A percentile compares a stretch with the other conserved stretches of the same genome.
phyloP scores from a whole-genome alignment of 2,329 filamentous ascomycete species.

The Anisogramma anomala region DNA sequence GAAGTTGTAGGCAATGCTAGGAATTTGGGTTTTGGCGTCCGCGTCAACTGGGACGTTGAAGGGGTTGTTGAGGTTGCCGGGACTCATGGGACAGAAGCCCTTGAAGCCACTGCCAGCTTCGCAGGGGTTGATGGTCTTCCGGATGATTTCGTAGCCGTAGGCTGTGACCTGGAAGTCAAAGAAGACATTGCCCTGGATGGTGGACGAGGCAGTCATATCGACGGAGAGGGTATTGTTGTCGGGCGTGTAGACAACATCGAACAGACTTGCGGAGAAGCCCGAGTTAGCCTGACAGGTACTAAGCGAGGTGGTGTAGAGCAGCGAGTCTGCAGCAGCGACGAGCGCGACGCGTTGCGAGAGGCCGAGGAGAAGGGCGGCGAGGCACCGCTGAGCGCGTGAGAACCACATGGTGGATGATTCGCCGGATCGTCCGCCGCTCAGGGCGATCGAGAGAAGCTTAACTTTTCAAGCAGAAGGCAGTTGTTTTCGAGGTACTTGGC shows the following conservation, averaged over 20 bases:
- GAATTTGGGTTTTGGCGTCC: constrained; percentile 50
- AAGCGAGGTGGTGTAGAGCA: constrained; percentile 44
- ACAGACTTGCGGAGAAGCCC: constrained; percentile 66
- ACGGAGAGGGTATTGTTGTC: constrained; percentile 52
- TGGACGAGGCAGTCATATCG: constrained; percentile 60
- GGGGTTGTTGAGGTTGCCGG: constrained; percentile 41
- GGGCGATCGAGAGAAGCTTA: background rate
- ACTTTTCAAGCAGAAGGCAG: background rate
- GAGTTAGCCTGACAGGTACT: constrained; percentile 66
- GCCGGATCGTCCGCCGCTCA: background rate
- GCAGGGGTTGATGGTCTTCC: constrained; percentile 58
- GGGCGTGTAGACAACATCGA: constrained; percentile 62
- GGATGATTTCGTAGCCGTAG: constrained; percentile 59
- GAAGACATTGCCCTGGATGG: constrained; percentile 61
- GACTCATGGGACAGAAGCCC: constrained; percentile 71
- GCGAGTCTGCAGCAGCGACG: constrained; percentile 16
- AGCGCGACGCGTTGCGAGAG: constrained; percentile 14
- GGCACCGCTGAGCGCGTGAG: constrained; percentile 1
- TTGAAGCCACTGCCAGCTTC: constrained; percentile 36
- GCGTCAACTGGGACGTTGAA: constrained; percentile 51
- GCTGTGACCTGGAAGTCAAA: constrained; percentile 60
- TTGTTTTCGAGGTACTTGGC: background rate
- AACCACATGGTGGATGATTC: constrained; percentile 9
- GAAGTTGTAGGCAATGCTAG: constrained; percentile 68
- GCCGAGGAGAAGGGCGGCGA: constrained; percentile 3